phyloP scores from a whole-genome alignment of 305 asterid species.

The Euphrasia arctica region DNA sequence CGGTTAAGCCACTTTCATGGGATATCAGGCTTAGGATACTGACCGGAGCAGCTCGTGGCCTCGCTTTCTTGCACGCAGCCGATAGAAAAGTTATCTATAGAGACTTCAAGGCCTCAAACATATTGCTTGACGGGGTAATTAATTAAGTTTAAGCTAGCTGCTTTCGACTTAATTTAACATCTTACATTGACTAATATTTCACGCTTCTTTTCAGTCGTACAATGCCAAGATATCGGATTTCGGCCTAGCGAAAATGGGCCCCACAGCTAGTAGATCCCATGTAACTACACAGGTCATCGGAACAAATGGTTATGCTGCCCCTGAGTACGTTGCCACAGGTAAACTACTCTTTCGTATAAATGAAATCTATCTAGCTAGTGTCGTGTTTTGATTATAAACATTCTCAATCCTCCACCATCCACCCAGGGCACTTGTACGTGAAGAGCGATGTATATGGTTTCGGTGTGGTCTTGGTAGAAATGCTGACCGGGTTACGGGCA shows the following conservation, averaged over 20 bases:
- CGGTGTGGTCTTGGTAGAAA: conserved; percentile 56
- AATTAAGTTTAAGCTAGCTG: conserved; percentile 15
- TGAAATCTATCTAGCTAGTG: neutral
- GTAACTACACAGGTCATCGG: conserved; percentile 59
- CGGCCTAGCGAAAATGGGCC: conserved; percentile 58
- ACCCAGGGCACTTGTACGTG: conserved; percentile 49
- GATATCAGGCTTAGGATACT: conserved; percentile 47
- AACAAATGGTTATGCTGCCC: conserved; percentile 58
- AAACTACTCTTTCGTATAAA: neutral
- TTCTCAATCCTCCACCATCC: neutral
- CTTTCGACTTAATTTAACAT: neutral
- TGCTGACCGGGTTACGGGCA: conserved; percentile 51
- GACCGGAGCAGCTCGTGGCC: conserved; percentile 51
- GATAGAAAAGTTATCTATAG: conserved; percentile 49
- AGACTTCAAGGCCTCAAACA: conserved; percentile 59
- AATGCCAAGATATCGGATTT: conserved; percentile 60
- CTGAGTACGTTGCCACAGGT: conserved; percentile 62
- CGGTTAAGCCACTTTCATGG: conserved; percentile 54
- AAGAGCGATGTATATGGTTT: conserved; percentile 61
- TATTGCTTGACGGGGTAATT: conserved; percentile 46
- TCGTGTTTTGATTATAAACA: conserved; percentile 3
- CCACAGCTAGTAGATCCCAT: conserved; percentile 51
- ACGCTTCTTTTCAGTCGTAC: conserved; percentile 37
- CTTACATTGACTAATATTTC: neutral
- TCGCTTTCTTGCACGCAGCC: conserved; percentile 48